phyloP scores from a whole-genome alignment of 345 rosid species.

The Clausena lansium region DNA sequence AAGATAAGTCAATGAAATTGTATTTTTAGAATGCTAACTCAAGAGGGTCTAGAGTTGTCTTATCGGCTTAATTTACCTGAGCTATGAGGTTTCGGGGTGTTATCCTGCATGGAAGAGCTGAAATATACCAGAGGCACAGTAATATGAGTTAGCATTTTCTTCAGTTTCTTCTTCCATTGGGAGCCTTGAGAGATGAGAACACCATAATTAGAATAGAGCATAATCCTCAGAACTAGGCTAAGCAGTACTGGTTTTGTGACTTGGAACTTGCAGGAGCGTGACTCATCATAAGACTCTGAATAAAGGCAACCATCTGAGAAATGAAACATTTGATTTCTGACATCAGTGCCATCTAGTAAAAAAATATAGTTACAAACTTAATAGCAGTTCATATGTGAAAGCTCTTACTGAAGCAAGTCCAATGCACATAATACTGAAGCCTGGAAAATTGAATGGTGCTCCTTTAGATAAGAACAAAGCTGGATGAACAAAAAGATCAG shows the following conservation, averaged over 20 bases:
- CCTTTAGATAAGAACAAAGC: constrained; percentile 74
- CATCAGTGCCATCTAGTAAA: background rate
- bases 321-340: background rate
- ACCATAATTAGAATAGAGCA: background rate
- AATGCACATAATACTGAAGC: constrained; percentile 73
- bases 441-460: constrained; percentile 85
- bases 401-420: constrained; percentile 52
- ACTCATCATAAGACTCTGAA: constrained; percentile 62
- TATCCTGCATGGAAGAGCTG: background rate
- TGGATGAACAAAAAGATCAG: constrained; percentile 25
- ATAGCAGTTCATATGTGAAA: background rate
- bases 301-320: constrained; percentile 68
- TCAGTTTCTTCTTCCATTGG: background rate
- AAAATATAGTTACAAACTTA: no score
- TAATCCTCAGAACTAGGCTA: constrained; percentile 17
- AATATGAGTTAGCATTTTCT: background rate
- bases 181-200: background rate
- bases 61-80: background rate
- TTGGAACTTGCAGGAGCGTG: constrained; percentile 23
- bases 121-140: background rate
- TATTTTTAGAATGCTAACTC: background rate
- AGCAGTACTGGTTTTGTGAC: constrained; percentile 9
- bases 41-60: background rate
- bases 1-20: background rate
- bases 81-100: background rate